Conservation (phyloP, 805 yeast species). For the Vanderwaltozyma yarrowii region DNA sequence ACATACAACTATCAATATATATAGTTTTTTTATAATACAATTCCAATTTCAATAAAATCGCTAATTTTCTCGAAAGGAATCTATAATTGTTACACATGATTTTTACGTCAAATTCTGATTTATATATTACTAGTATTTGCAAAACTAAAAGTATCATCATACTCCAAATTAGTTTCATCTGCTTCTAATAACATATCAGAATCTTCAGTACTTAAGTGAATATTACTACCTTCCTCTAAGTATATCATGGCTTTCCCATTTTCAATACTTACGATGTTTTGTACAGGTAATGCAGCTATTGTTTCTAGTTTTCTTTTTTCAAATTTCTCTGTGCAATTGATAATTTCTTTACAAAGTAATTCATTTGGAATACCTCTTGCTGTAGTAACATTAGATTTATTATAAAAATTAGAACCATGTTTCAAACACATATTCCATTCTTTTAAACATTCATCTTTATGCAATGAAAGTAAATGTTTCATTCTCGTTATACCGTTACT, state of each 20-base stretch:
- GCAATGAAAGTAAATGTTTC: slow-evolving; percentile 6
- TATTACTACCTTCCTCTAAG: slow-evolving; percentile 12
- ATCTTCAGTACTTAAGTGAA: slow-evolving; percentile 3
- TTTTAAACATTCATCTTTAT: slow-evolving; percentile 14
- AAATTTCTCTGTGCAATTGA: slow-evolving; percentile 7
- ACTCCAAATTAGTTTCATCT: slow-evolving; percentile 1
- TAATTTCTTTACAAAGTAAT: slow-evolving; percentile 8
- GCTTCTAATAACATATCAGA: not conserved
- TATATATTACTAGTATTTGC: not conserved
- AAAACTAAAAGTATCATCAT: not conserved
- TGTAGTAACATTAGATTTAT: slow-evolving; percentile 9
- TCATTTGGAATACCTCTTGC: slow-evolving; percentile 20
- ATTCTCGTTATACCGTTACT: slow-evolving; percentile 13
- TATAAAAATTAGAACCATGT: slow-evolving; percentile 12
- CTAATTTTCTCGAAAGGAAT: too few species aligned
- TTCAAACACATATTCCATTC: slow-evolving; percentile 23
- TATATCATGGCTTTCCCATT: slow-evolving; percentile 15
- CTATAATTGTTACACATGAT: too few species aligned
- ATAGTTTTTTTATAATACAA: too few species aligned
- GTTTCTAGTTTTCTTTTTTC: slow-evolving; percentile 12
- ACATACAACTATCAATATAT: too few species aligned
- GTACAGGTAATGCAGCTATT: slow-evolving; percentile 10
- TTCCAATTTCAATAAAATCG: too few species aligned
- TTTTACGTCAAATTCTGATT: too few species aligned
- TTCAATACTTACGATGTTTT: slow-evolving; percentile 15